Conservation (phyloP, 2,329 filamentous ascomycete species). For the Cryphonectria radicalis region DNA sequence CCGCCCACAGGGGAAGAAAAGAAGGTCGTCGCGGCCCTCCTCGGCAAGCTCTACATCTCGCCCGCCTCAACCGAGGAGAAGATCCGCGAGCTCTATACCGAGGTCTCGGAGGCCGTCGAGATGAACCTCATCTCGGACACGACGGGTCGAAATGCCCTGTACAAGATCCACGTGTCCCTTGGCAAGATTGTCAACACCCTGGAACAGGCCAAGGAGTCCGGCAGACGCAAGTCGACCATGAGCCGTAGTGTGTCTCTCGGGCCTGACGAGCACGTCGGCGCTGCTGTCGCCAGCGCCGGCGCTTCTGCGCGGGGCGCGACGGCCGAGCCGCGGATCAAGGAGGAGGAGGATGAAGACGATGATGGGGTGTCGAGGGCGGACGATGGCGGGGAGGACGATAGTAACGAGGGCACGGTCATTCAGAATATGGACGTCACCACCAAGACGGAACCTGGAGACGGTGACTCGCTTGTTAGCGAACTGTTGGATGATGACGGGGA, state of each 20-base stretch:
- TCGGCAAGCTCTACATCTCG: conserved; percentile 82
- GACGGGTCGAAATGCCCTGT: conserved; percentile 65
- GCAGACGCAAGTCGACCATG: conserved; percentile 39
- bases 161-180: conserved; percentile 69
- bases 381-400: conserved; percentile 26
- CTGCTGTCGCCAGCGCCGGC: conserved; percentile 38
- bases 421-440: conserved; percentile 25
- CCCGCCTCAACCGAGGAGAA: conserved; percentile 65
- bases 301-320: conserved; percentile 35
- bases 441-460: conserved; percentile 21
- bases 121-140: conserved; percentile 63
- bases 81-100: conserved; percentile 60
- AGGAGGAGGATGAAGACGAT: conserved; percentile 49
- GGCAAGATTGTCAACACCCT: conserved; percentile 70
- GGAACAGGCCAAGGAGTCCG: conserved; percentile 47
- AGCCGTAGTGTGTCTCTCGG: conserved; percentile 51
- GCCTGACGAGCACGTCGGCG: conserved; percentile 37
- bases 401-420: conserved; percentile 36
- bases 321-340: conserved; percentile 51
- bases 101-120: conserved; percentile 66
- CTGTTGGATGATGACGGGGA: conserved; percentile 43
- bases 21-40: conserved; percentile 76
- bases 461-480: conserved; percentile 45
- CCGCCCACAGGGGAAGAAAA: conserved; percentile 74
- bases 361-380: conserved; percentile 30